Conservation (phyloP, 495 filamentous ascomycete genomes). For the Saxispiralis lemnorum region DNA sequence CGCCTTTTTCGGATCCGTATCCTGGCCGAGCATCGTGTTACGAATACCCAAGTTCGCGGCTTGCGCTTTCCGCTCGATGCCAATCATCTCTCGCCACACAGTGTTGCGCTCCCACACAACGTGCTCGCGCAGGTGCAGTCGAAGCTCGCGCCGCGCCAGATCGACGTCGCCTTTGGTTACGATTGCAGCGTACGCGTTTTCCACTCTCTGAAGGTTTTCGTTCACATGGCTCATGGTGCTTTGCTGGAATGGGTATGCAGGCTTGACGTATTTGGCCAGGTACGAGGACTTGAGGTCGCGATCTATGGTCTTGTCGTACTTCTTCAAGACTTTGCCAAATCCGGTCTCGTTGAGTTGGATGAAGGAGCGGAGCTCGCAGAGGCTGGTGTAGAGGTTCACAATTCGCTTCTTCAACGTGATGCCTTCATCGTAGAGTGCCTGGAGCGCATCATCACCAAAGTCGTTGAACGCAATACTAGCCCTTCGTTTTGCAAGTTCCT, state of each 20-base stretch:
- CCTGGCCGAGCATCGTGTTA: conserved; percentile 60
- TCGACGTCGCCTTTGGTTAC: conserved; percentile 62
- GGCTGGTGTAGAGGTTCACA: conserved; percentile 68
- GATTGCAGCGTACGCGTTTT: conserved; percentile 61
- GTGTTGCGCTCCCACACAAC: conserved; percentile 99
- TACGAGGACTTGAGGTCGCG: conserved; percentile 58
- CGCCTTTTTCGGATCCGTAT: conserved; percentile 47
- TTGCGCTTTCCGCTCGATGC: conserved; percentile 88
- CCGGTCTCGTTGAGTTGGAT: conserved; percentile 92
- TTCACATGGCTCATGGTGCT: conserved; percentile 53
- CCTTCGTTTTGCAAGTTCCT: conserved; percentile 27
- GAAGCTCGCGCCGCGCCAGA: conserved; percentile 62
- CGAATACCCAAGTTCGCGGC: conserved; percentile 76
- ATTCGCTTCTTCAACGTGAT: conserved; percentile 82
- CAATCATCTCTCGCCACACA: conserved; percentile 97
- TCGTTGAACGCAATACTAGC: conserved; percentile 47
- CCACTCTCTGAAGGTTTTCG: conserved; percentile 50
- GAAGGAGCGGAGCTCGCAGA: conserved; percentile 94
- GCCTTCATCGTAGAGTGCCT: conserved; percentile 56
- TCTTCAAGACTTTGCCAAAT: conserved; percentile 90
- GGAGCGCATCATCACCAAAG: conserved; percentile 47
- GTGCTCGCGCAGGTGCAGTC: conserved; percentile 85
- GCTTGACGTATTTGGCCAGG: conserved; percentile 49
- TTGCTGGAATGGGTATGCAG: conserved; percentile 57
- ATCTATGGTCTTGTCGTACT: conserved; percentile 93